phyloP scores from a whole-genome alignment of 116 monocot species.

The Trichopus zeylanicus region DNA sequence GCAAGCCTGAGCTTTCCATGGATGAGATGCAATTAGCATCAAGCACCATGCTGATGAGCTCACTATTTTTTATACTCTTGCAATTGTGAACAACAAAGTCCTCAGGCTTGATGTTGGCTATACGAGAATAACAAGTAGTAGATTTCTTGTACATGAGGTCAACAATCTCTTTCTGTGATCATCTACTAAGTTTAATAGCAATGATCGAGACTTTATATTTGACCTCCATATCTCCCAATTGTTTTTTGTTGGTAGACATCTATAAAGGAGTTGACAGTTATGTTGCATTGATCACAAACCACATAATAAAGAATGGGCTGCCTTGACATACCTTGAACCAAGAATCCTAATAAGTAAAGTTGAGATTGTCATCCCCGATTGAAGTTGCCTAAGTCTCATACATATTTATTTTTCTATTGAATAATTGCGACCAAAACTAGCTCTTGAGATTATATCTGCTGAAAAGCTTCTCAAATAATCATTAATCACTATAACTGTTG shows the following conservation, averaged over 20 bases:
- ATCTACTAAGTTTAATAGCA: constrained; percentile 7
- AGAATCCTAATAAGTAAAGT: too few species aligned
- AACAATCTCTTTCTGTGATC: background rate
- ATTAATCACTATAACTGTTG: too few species aligned
- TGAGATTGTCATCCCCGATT: too few species aligned
- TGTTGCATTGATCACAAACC: too few species aligned
- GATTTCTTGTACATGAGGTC: background rate
- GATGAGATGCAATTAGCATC: constrained; percentile 27
- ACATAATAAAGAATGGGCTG: too few species aligned
- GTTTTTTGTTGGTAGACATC: constrained; percentile 16
- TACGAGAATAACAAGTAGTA: constrained; percentile 5
- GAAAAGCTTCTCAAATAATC: too few species aligned
- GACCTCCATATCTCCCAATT: constrained; percentile 19
- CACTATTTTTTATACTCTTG: constrained; percentile 29
- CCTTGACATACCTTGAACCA: too few species aligned
- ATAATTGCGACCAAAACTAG: too few species aligned
- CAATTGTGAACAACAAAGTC: constrained; percentile 20
- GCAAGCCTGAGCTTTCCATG: constrained; percentile 32
- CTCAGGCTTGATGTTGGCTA: background rate
- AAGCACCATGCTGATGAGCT: constrained; percentile 22
- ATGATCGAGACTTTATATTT: background rate
- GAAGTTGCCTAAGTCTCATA: too few species aligned
- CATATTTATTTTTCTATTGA: too few species aligned
- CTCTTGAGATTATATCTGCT: too few species aligned
- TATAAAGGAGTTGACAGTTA: too few species aligned